Evolutionary conservation across 1,139 yeast genomes (phyloP).

Genomic region (Yamadazyma conglobata): DNA sequence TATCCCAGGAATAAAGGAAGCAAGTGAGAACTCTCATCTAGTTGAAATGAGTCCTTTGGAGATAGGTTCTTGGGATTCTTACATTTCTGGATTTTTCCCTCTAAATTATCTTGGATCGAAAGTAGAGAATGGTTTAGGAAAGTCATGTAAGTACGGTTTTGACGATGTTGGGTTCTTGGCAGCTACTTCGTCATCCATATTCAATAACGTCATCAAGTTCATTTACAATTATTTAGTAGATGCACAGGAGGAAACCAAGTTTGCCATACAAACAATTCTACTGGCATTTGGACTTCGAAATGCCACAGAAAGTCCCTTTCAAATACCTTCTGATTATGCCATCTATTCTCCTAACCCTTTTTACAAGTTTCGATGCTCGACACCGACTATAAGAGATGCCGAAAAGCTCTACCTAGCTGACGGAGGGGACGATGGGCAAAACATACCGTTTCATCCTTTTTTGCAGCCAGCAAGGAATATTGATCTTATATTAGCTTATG

Average conservation of each 20-base stretch:
- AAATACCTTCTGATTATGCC: slow-evolving; percentile 74
- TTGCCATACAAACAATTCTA: slow-evolving; percentile 43
- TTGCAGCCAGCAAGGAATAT: slow-evolving; percentile 26
- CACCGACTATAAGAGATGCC: slow-evolving; percentile 13
- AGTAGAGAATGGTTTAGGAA: slow-evolving; percentile 14
- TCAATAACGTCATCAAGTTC: slow-evolving; percentile 51
- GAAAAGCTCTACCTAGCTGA: slow-evolving; percentile 34
- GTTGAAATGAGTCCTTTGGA: slow-evolving; percentile 64
- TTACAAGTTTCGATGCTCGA: slow-evolving; percentile 25
- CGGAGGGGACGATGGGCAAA: slow-evolving; percentile 47
- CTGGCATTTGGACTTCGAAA: slow-evolving; percentile 49
- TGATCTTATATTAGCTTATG: slow-evolving; percentile 36
- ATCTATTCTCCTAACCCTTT: slow-evolving; percentile 77
- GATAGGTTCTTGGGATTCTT: slow-evolving; percentile 65
- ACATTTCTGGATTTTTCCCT: slow-evolving; percentile 49
- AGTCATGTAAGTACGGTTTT: slow-evolving; percentile 51
- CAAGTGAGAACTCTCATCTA: slow-evolving; percentile 28
- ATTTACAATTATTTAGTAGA: slow-evolving; percentile 42
- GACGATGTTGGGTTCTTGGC: slow-evolving; percentile 74
- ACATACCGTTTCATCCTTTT: slow-evolving; percentile 40
- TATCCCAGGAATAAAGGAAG: slow-evolving; percentile 19
- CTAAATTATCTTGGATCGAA: slow-evolving; percentile 52
- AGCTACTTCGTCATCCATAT: slow-evolving; percentile 71
- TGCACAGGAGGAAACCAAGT: slow-evolving; percentile 34
- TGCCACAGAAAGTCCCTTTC: no score